Evolutionary conservation across 2,329 filamentous ascomycete species (phyloP).

Genomic region (Pseudopyrenochaeta lycopersici): DNA sequence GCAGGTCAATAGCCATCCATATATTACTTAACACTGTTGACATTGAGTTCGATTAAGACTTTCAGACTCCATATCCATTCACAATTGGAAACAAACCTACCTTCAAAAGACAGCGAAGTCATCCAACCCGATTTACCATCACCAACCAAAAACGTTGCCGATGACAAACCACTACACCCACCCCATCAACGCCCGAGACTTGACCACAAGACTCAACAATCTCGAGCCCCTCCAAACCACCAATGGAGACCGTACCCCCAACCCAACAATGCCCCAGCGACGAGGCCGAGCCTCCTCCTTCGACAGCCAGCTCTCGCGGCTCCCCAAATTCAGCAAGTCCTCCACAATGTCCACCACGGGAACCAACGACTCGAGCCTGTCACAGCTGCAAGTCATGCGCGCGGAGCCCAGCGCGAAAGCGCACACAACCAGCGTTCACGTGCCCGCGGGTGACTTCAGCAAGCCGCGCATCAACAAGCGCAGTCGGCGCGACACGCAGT

Average conservation of each 20-base stretch:
- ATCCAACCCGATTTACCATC: conserved; percentile 5
- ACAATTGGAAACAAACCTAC: neutral
- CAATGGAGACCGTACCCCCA: conserved; percentile 25
- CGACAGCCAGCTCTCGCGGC: conserved; percentile 22
- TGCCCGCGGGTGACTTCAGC: conserved; percentile 36
- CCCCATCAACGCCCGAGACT: conserved; percentile 37
- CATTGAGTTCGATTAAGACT: too few species aligned
- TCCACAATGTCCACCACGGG: conserved; percentile 35
- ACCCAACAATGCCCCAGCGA: conserved; percentile 23
- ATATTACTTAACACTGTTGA: too few species aligned
- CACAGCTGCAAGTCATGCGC: conserved; percentile 19
- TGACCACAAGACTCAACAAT: conserved; percentile 29
- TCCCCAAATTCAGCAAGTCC: conserved; percentile 34
- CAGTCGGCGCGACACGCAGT: conserved; percentile 25
- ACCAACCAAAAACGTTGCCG: conserved; percentile 23
- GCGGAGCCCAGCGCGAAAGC: conserved; percentile 19
- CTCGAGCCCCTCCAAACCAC: conserved; percentile 18
- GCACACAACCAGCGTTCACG: conserved; percentile 26
- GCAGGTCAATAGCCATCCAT: conserved; percentile 4
- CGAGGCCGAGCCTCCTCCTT: conserved; percentile 41
- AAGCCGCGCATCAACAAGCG: conserved; percentile 33
- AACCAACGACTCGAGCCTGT: conserved; percentile 20
- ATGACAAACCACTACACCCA: conserved; percentile 41
- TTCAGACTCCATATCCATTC: neutral
- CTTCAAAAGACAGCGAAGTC: conserved; percentile 7